A percentile compares a stretch with the other conserved stretches of the same genome.
phyloP scores from a whole-genome alignment of 2,329 filamentous ascomycete species.

The Lojkania enalia region DNA sequence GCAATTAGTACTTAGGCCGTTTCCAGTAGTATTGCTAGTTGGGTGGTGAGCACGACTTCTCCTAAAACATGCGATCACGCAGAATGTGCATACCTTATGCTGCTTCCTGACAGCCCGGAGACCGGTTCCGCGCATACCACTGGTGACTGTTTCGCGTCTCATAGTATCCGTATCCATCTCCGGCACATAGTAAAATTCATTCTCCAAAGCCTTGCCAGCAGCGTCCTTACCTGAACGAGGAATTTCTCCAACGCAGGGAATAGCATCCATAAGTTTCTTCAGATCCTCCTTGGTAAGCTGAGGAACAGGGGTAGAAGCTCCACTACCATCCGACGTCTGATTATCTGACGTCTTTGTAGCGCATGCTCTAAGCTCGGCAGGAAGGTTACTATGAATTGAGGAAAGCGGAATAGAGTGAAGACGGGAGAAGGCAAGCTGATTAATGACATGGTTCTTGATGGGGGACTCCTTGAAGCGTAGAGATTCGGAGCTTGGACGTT shows the following conservation, averaged over 20 bases:
- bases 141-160: slow-evolving; percentile 78
- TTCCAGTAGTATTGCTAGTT: slow-evolving; percentile 73
- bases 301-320: slow-evolving; percentile 25
- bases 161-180: slow-evolving; percentile 81
- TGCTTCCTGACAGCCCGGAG: slow-evolving; percentile 89
- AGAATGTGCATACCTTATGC: slow-evolving; percentile 75
- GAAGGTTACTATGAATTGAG: slow-evolving; percentile 84
- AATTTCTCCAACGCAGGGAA: slow-evolving; percentile 84
- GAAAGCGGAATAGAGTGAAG: slow-evolving; percentile 90
- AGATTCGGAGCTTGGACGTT: slow-evolving; percentile 25
- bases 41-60: slow-evolving; percentile 13
- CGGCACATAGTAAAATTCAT: slow-evolving; percentile 95
- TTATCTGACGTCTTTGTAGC: slow-evolving; percentile 25
- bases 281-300: slow-evolving; percentile 55
- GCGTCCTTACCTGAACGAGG: slow-evolving; percentile 91
- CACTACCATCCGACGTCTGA: slow-evolving; percentile 23
- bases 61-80: not conserved
- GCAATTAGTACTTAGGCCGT: slow-evolving; percentile 52
- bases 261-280: slow-evolving; percentile 70
- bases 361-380: slow-evolving; percentile 56
- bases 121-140: slow-evolving; percentile 85
- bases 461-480: slow-evolving; percentile 44
- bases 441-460: slow-evolving; percentile 84
- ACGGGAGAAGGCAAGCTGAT: slow-evolving; percentile 93
- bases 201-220: slow-evolving; percentile 88